Conservation (phyloP, 768 basidiomycete species). For the Hypsizygus marmoreus region DNA sequence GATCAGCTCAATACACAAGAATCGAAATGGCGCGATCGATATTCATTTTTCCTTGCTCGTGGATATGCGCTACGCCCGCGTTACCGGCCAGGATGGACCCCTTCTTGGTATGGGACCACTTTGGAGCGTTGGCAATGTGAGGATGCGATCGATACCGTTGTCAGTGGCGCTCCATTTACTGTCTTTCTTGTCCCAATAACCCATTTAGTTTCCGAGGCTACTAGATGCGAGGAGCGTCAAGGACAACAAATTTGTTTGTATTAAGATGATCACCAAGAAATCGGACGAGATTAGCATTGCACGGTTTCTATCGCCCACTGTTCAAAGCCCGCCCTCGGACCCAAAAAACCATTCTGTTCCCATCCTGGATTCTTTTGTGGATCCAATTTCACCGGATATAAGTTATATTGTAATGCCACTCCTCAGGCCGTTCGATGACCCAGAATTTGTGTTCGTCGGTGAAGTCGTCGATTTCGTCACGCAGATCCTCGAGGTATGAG, state of each 20-base stretch:
- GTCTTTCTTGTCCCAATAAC: no score
- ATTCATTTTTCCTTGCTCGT: background rate
- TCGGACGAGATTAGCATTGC: slow-evolving; percentile 1
- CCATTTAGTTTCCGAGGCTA: background rate
- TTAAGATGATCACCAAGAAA: background rate
- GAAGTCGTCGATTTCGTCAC: background rate
- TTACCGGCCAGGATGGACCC: slow-evolving; percentile 9
- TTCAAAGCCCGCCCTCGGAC: background rate
- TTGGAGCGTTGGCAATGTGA: slow-evolving; percentile 3
- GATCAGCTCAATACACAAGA: no score
- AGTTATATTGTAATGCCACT: slow-evolving; percentile 7
- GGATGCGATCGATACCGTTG: no score
- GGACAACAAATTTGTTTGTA: background rate
- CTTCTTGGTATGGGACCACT: background rate
- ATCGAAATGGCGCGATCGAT: background rate
- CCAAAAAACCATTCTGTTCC: slow-evolving; percentile 1
- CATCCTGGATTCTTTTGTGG: background rate
- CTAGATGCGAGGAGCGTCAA: background rate
- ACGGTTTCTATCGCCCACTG: slow-evolving; percentile 1
- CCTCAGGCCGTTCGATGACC: background rate
- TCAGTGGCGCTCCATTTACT: no score
- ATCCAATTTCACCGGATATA: background rate
- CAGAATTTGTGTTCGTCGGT: slow-evolving; percentile 2
- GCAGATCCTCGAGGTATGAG: slow-evolving; percentile 4
- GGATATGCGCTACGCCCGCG: slow-evolving; percentile 5